A percentile compares a stretch with the other conserved stretches of the same genome.
Conservation (phyloP, 306 rosid genomes). For the apple (Malus domestica) region ASM211411v1 NC_041797.1:801501-802000, state of each 20-base stretch:
- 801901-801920: neutral
- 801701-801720: too few species aligned
- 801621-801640: slow-evolving; percentile 99
- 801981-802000: slow-evolving; percentile 76
- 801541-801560: slow-evolving; percentile 81
- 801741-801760: neutral
- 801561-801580: slow-evolving; percentile 87
- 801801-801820: slow-evolving; percentile 57
- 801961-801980: slow-evolving; percentile 29
- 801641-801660: neutral
- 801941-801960: neutral
- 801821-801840: slow-evolving; percentile 68
- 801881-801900: slow-evolving; percentile 57
- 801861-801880: slow-evolving; percentile 79
- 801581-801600: slow-evolving; percentile 52
- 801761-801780: slow-evolving; percentile 50
- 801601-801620: slow-evolving; percentile 89
- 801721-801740: neutral
- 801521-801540: slow-evolving; percentile 72
- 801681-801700: neutral
- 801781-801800: slow-evolving; percentile 70
- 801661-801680: neutral
- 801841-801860: slow-evolving; percentile 75
- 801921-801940: neutral
- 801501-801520: neutral